These are phyloP conservation scores for Citrus trifoliata DNA, from an alignment of 345 rosid genomes.

Conservation along the genomic window DNA sequence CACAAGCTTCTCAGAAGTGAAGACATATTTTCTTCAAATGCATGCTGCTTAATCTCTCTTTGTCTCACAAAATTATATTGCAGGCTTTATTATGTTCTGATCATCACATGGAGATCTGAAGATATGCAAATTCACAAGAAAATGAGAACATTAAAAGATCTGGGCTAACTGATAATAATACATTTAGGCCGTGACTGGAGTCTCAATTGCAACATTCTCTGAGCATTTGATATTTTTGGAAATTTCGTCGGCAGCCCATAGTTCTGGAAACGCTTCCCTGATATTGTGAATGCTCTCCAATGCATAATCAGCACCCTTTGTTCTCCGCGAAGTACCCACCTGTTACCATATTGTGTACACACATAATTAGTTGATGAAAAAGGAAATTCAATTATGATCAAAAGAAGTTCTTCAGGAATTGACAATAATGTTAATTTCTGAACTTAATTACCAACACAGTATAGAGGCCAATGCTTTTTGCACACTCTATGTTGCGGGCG, in stretches of 20 bases:
- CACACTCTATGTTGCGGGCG: slow-evolving; percentile 65
- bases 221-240: slow-evolving; percentile 36
- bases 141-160: not conserved
- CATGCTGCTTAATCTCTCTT: not conserved
- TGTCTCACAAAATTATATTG: not conserved
- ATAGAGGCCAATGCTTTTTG: slow-evolving; percentile 60
- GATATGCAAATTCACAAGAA: not conserved
- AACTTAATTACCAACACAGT: slow-evolving; percentile 64
- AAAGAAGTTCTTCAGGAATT: not conserved
- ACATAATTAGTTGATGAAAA: too few relatives aligned
- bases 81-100: not conserved
- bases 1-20: not conserved
- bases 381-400: too few relatives aligned
- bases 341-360: slow-evolving; percentile 10
- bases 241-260: slow-evolving; percentile 54
- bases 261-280: slow-evolving; percentile 69
- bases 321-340: slow-evolving; percentile 68
- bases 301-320: slow-evolving; percentile 71
- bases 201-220: slow-evolving; percentile 49
- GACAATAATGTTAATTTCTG: not conserved
- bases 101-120: not conserved
- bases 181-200: slow-evolving; percentile 59
- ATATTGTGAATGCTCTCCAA: slow-evolving; percentile 80
- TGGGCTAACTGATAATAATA: not conserved
- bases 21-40: not conserved